Evolutionary conservation across 305 asterid genomes (phyloP), one percentile per base, ranked within the genome.

Genomic region (Salvia sclarea): DNA sequence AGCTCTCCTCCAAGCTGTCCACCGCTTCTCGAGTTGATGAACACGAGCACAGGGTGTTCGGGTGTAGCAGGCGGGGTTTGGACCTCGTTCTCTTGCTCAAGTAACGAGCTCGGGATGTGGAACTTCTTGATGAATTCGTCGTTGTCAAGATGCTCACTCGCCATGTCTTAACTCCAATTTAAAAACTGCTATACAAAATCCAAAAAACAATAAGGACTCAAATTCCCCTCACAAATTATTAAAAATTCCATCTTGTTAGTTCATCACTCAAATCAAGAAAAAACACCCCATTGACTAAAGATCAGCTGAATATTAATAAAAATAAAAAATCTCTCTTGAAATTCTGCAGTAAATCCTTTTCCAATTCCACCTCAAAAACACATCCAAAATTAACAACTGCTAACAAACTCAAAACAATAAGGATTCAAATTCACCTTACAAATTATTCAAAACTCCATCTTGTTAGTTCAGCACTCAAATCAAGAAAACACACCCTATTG

Each of bases 1-100:
- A 93, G 95, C 72, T 86, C 86, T 48, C 94, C 96, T 57, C 98
- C 97, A 38, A 93, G 88, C 79, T 93, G 98, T 67, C 98, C 97
- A 58, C 97, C 96, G 78, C 98, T 93, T 79, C 52, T 87, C 33
- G 97, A 88, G 78, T 93, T 90, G 82, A 93, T 84, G 77, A 93
- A 93, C 37, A 93, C 97, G 52, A 93, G 72, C 73, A 90, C 93
- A 6, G 97, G 98, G 76, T 89, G 90, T 40, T 80, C 82, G 7
- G 97, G 94, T 49, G 66, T 66, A 70, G 59, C 56, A 64, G 66
- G 57, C 37, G 40, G 40, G 43, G 25, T 20, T 55, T 82, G 72
- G 13, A 69, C 66, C 68, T 73, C 54, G 5, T 80, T 44, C 30
- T 79, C 76, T 7, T 82, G 80, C 50, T 64, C 77, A 41, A 92